Conservation (phyloP, 257 asterid species). For the Eucommia ulmoides region DNA sequence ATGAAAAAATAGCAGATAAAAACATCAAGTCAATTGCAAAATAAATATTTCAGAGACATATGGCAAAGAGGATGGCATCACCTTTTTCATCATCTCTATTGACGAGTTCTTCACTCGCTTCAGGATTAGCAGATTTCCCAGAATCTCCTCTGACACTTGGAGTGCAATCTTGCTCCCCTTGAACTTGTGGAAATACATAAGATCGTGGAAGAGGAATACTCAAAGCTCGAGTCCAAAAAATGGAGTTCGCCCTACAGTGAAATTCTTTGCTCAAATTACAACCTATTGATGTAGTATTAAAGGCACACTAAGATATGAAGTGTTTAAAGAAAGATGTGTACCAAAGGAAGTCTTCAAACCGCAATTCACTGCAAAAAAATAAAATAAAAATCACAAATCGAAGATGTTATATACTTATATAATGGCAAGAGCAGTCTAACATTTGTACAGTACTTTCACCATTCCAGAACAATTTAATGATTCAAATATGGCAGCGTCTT, state of each 20-base stretch:
- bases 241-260: constrained; percentile 79
- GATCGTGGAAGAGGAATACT: constrained; percentile 71
- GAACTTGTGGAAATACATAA: constrained; percentile 30
- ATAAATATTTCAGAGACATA: constrained; percentile 2
- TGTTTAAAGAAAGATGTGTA: constrained; percentile 21
- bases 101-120: constrained; percentile 25
- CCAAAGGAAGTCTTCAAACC: constrained; percentile 90
- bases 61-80: constrained; percentile 18
- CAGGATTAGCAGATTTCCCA: constrained; percentile 13
- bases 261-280: too few species aligned
- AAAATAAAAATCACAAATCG: constrained; percentile 11
- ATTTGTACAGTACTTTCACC: background rate
- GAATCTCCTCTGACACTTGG: constrained; percentile 11
- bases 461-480: background rate
- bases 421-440: too few species aligned
- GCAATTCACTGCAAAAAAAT: constrained; percentile 61
- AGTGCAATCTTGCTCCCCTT: constrained; percentile 23
- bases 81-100: constrained; percentile 27
- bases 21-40: constrained; percentile 8
- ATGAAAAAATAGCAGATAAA: background rate
- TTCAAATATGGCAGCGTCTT: background rate
- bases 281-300: too few species aligned
- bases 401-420: too few species aligned
- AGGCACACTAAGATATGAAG: constrained; percentile 4
- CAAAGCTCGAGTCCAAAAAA: constrained; percentile 94